Evolutionary conservation across 1,284 basidiomycete genomes (phyloP), one percentile per base, ranked within the genome.

Genomic region (Bjerkandera adusta): DNA sequence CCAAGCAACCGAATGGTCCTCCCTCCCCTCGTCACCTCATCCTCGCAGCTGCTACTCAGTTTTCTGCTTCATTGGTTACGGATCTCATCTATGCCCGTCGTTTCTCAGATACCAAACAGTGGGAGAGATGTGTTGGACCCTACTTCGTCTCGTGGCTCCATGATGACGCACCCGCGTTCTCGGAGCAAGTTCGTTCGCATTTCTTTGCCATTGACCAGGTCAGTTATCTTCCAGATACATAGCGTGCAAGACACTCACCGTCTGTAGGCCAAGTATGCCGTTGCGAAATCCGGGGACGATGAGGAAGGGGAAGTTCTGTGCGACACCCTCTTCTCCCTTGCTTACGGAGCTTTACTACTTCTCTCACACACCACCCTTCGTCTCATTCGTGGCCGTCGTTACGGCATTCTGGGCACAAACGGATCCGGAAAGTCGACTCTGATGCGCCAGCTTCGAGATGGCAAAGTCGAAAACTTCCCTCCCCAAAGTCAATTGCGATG

Each of bases 401-500:
- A 99, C 70, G 96, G 97, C 65, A 92, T 99, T 57, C 86, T 97
- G 40, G 96, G 94, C 34, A 81, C 90, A 27, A 99, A 99, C 70
- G 96, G 96, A 57, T 90, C 90, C 50, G 96, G 96, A 56, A 99
- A 99, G 72, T 92, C 90, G 36, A 99, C 97, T 1, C 78, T 99
- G 46, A 88, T 99, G 84, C 91, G 96, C 62, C 95, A 97, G 59
- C 83, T 99, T 59, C 82, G 90, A 38, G 93, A 96, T 61, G 89
- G 90, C 48, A 97, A 97, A 71, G 93, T 94, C 32, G 94, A 97
- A 68, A 94, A 94, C 62, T 97, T 96, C 71, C 94, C 94, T n/a
- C 78, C 90, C 10, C 90, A 85, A 62, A 85, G 89, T 57, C 76
- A 93, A 67, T 72, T 97, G 33, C 81, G 89, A 38, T 90, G 89